These are phyloP conservation scores for Aspergillus phoenicis DNA, from an alignment of 2,329 filamentous ascomycete genomes.

Conservation along the genomic window DNA sequence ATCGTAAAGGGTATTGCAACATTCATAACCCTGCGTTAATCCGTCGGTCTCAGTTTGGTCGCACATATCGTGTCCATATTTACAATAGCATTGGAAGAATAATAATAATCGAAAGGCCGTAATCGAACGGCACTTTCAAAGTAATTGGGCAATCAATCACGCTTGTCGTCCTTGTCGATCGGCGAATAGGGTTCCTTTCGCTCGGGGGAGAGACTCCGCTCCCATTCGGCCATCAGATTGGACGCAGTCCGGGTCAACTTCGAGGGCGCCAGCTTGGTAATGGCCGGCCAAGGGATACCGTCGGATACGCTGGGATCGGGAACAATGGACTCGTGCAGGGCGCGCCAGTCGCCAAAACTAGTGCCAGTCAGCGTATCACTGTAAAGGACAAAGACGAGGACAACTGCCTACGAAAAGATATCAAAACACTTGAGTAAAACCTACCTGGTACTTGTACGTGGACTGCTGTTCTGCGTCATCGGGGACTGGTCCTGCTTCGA, in stretches of 20 bases:
- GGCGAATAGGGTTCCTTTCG: slow-evolving; percentile 24
- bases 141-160: slow-evolving; percentile 27
- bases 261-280: slow-evolving; percentile 71
- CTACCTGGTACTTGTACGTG: slow-evolving; percentile 59
- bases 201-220: slow-evolving; percentile 67
- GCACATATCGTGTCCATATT: slow-evolving; percentile 24
- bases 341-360: slow-evolving; percentile 45
- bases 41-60: slow-evolving; percentile 22
- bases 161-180: slow-evolving; percentile 34
- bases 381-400: not conserved
- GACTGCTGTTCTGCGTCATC: slow-evolving; percentile 50
- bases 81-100: slow-evolving; percentile 18
- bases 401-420: not conserved
- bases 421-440: slow-evolving; percentile 15
- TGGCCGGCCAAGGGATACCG: slow-evolving; percentile 65
- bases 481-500: slow-evolving; percentile 52
- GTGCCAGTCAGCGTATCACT: slow-evolving; percentile 30
- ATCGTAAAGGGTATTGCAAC: slow-evolving; percentile 31
- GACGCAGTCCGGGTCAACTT: slow-evolving; percentile 82
- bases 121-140: slow-evolving; percentile 1
- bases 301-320: slow-evolving; percentile 40
- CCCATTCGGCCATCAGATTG: slow-evolving; percentile 87
- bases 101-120: not conserved
- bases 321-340: slow-evolving; percentile 26
- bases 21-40: slow-evolving; percentile 39